phyloP scores from a whole-genome alignment of 169 alveolate species.

The Neospora caninum region DNA sequence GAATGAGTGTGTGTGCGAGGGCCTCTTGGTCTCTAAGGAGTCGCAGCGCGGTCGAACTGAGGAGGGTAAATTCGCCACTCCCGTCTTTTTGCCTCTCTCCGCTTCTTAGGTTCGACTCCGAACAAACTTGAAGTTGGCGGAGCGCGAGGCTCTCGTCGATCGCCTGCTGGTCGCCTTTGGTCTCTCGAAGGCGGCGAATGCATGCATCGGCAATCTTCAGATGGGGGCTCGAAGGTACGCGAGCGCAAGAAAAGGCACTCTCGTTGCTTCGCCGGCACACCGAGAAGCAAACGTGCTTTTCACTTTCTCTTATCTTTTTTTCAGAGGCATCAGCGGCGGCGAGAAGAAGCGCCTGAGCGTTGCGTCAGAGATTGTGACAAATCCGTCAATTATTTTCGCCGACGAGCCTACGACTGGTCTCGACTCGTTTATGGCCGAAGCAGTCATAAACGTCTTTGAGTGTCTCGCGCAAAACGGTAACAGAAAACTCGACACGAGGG shows the following conservation, averaged over 20 bases:
- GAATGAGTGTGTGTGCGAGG: no score
- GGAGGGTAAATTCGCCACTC: background rate
- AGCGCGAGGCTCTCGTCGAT: conserved; percentile 74
- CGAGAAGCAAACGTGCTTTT: no score
- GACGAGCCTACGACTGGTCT: conserved; percentile 88
- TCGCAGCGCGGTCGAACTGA: no score
- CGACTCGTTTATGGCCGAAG: conserved; percentile 68
- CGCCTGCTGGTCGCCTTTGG: conserved; percentile 72
- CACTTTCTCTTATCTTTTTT: no score
- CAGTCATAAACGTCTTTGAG: conserved; percentile 59
- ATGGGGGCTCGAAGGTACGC: conserved; percentile 69
- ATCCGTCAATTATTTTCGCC: conserved; percentile 81
- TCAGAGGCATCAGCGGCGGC: conserved; percentile 87
- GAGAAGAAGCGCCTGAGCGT: conserved; percentile 81
- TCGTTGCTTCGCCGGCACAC: no score
- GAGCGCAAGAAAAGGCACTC: no score
- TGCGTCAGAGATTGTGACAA: conserved; percentile 81
- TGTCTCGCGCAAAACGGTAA: conserved; percentile 62
- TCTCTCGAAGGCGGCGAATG: conserved; percentile 74
- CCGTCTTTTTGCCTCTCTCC: conserved; percentile 2
- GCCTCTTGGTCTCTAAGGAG: no score
- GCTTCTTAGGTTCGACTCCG: conserved; percentile 76
- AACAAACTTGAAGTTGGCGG: conserved; percentile 53
- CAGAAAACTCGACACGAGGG: no score
- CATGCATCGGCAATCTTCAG: conserved; percentile 80